Base-by-base conservation (phyloP, 106 monocot genomes). In the Apostasia ramifera region DNA sequence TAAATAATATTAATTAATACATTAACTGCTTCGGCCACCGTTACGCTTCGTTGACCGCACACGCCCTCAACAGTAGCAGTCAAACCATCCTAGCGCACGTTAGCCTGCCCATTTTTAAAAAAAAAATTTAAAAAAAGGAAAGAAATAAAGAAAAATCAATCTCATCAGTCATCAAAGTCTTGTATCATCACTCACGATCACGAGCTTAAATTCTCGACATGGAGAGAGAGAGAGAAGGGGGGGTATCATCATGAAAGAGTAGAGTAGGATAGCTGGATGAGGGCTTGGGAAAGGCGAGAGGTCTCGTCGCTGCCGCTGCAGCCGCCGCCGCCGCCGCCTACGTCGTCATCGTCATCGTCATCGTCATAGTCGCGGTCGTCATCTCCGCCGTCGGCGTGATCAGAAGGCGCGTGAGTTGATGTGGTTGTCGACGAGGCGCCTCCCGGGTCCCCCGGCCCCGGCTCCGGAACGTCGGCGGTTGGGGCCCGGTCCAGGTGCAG, bases 331-430 rank as follows among this genome's bases (percentile, higher is more conserved):
- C 26, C 65, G 5, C 48, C 65, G 47, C 62, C 11, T 42, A 3
- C 62, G 44, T 11, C 42, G 43, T 2, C 42, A 9, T 3, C 41
- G 1, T 9, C 61, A 38, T 11, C 60, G 6, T 42, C 60, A 46
- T 37, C 47, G 11, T 37, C 47, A 40, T 60, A 39, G 40, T 60
- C 37, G 7, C 48, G 26, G 12, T 65, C 65, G 65, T 65, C 65
- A 65, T 65, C 65, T 2, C 3, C 65, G 46, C 65, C 65, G 26
- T 65, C 65, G 48, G 13, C 65, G 65, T 47, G 40, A 8, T 65
- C 65, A 3, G 65, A 65, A 12, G 65, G 65, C 8, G 65, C 65
- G 65, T 65, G 65, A 8, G 65, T 65, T 6, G 65, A 65, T 46
- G 65, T 43, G 15, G 65, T 65, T 0, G 65, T 65, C 0, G 65